Evolutionary conservation across 257 asterid genomes (phyloP).

Genomic region (Jasminum sambac): DNA sequence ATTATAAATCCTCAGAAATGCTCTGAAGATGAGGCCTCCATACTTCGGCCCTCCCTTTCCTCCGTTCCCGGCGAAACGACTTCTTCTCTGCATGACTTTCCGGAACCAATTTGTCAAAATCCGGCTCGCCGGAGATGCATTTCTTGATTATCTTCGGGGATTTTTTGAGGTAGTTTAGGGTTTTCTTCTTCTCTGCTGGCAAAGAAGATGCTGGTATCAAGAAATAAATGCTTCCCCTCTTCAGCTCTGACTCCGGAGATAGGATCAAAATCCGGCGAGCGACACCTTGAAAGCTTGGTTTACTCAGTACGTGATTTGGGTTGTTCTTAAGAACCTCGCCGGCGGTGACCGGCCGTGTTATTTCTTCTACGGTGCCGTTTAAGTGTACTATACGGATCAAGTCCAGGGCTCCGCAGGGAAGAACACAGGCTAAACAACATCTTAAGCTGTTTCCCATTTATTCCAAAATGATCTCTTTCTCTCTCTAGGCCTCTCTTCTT

Average conservation of each 20-base stretch:
- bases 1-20: conserved; percentile 46
- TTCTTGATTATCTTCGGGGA: conserved; percentile 35
- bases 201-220: conserved; percentile 72
- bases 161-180: conserved; percentile 23
- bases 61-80: conserved; percentile 37
- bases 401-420: conserved; percentile 97
- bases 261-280: conserved; percentile 64
- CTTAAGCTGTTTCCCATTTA: conserved; percentile 85
- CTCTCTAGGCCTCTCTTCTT: neutral
- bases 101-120: neutral
- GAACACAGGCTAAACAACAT: conserved; percentile 96
- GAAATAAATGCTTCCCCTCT: conserved; percentile 92
- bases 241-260: conserved; percentile 78
- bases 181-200: conserved; percentile 47
- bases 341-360: conserved; percentile 73
- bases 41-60: conserved; percentile 41
- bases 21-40: conserved; percentile 74
- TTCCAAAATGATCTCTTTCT: neutral
- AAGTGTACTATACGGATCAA: conserved; percentile 88
- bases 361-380: conserved; percentile 76
- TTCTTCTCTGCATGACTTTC: conserved; percentile 31
- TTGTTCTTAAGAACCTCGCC: conserved; percentile 58
- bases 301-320: conserved; percentile 74
- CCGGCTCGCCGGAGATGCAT: conserved; percentile 1
- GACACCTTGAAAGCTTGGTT: conserved; percentile 59